phyloP scores from a whole-genome alignment of 306 rosid genomes.

The Inga oerstediana region DNA sequence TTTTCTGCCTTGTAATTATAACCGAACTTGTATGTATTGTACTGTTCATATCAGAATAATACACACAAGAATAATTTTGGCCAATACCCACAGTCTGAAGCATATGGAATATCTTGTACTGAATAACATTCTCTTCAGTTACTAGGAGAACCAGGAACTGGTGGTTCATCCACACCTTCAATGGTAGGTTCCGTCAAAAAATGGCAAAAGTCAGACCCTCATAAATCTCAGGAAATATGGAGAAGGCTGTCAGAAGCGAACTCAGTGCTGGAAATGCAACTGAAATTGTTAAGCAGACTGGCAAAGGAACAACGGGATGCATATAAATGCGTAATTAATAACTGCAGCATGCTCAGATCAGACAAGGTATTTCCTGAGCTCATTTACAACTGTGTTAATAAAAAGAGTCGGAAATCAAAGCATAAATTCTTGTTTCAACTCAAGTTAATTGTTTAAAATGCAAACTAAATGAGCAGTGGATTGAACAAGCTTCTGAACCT shows the following conservation, averaged over 20 bases:
- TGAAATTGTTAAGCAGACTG: slow-evolving; percentile 60
- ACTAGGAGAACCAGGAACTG: slow-evolving; percentile 97
- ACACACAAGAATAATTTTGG: not conserved
- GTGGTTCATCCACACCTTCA: slow-evolving; percentile 97
- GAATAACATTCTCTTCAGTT: slow-evolving; percentile 52
- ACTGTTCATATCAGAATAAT: not conserved
- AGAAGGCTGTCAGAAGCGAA: slow-evolving; percentile 83
- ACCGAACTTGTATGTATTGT: not conserved
- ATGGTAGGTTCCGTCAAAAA: slow-evolving; percentile 97
- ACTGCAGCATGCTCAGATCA: slow-evolving; percentile 71
- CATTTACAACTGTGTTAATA: slow-evolving; percentile 20
- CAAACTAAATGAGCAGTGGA: slow-evolving; percentile 69
- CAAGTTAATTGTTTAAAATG: slow-evolving; percentile 30
- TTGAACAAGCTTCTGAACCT: slow-evolving; percentile 69
- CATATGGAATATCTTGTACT: slow-evolving; percentile 21
- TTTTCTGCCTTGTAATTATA: not conserved
- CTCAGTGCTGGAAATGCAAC: slow-evolving; percentile 71
- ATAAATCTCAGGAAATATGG: slow-evolving; percentile 76
- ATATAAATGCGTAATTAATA: slow-evolving; percentile 58
- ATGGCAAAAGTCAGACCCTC: slow-evolving; percentile 92
- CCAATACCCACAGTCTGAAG: not conserved
- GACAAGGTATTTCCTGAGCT: slow-evolving; percentile 62
- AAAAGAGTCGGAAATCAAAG: slow-evolving; percentile 22
- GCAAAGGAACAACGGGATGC: slow-evolving; percentile 89
- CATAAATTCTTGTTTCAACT: slow-evolving; percentile 14